These are phyloP conservation scores for Spinacia oleracea DNA, from an alignment of 179 eudicot species.

Conservation along the genomic window DNA sequence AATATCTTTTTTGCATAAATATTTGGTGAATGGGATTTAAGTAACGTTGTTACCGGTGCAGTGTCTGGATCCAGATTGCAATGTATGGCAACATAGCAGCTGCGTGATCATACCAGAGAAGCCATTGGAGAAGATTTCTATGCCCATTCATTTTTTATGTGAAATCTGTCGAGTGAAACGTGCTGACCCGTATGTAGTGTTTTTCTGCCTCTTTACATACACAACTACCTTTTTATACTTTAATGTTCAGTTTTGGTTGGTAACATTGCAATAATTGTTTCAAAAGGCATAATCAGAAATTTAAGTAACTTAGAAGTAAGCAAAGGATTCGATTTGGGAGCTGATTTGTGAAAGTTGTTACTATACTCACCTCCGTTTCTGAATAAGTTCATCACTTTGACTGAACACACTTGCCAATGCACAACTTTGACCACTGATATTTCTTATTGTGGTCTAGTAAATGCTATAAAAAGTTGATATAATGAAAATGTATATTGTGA, in stretches of 20 bases:
- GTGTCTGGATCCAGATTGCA: conserved; percentile 46
- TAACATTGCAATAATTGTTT: conserved; percentile 7
- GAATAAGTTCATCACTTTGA: no score
- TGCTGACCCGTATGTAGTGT: conserved; percentile 52
- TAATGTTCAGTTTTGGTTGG: background rate
- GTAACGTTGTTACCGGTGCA: conserved; percentile 26
- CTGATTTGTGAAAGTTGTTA: background rate
- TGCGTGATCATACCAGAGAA: conserved; percentile 43
- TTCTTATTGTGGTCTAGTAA: no score
- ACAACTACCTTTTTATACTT: background rate
- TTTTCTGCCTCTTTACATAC: conserved; percentile 6
- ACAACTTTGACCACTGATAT: no score
- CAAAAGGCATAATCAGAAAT: background rate
- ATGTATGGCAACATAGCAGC: conserved; percentile 41
- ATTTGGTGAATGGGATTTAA: background rate
- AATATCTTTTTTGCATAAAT: background rate
- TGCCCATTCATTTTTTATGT: conserved; percentile 39
- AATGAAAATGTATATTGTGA: no score
- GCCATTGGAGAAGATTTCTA: conserved; percentile 29
- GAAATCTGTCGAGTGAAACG: conserved; percentile 47
- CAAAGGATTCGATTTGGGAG: background rate
- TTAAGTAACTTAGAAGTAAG: background rate
- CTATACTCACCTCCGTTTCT: no score
- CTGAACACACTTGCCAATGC: no score
- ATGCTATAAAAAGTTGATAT: no score